Evolutionary conservation across 208 protist species (phyloP).

Genomic region (Acanthamoeba sp.): DNA sequence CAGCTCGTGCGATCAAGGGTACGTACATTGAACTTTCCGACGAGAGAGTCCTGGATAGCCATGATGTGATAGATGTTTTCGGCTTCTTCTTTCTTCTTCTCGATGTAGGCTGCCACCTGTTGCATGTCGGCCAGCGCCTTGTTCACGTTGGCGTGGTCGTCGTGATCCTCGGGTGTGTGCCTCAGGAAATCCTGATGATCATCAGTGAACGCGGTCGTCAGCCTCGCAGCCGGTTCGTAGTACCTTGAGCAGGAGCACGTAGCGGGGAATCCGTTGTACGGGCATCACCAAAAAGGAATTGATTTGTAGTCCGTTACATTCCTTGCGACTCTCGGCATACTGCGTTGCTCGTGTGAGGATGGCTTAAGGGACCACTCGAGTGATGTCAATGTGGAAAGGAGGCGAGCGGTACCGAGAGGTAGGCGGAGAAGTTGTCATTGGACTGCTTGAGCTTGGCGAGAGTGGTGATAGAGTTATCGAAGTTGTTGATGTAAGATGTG

Average conservation of each 20-base stretch:
- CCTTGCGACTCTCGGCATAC: constrained; percentile 38
- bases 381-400: not conserved
- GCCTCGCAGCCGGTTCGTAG: not conserved
- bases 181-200: constrained; percentile 38
- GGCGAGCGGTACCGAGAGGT: not conserved
- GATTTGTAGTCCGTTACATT: constrained; percentile 29
- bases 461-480: constrained; percentile 35
- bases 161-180: constrained; percentile 33
- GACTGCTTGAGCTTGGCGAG: constrained; percentile 49
- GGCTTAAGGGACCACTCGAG: not conserved
- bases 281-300: constrained; percentile 66
- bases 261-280: constrained; percentile 64
- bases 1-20: not conserved
- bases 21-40: constrained; percentile 46
- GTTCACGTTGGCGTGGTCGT: constrained; percentile 28
- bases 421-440: constrained; percentile 57
- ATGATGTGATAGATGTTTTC: constrained; percentile 67
- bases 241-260: constrained; percentile 58
- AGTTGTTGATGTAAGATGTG: constrained; percentile 67
- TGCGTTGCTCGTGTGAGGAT: not conserved
- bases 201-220: not conserved
- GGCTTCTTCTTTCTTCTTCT: constrained; percentile 60
- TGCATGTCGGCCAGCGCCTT: constrained; percentile 47
- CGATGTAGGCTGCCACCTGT: constrained; percentile 47
- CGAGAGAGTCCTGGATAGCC: constrained; percentile 57